Base-by-base conservation (phyloP, 169 alveolate genomes). In the Plasmodium knowlesi region DNA sequence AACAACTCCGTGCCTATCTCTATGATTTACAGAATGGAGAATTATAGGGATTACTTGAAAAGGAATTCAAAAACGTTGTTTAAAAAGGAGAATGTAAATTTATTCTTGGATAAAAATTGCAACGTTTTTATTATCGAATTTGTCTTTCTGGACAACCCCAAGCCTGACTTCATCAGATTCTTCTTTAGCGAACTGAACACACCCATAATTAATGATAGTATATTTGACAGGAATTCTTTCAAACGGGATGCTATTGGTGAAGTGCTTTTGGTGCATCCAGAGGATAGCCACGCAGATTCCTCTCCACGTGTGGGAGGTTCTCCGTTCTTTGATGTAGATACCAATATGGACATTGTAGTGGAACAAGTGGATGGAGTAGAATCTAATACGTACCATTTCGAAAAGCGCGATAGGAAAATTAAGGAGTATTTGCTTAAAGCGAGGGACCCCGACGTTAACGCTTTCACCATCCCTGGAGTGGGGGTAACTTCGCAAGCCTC, bases 171-270 rank as follows among this genome's bases (percentile, higher is more conserved):
- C 16, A 82, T 91, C 37, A 19, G 95, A 16, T 72, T 71, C 16
- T 71, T 91, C 41, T 91, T 91, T 53, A 91, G 86, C 25, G 95
- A 91, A 82, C 4, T 82, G 37, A 91, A 81, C 19, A 91, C 95
- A 19, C 95, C 95, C 8, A 82, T 91, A 81, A 91, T 91, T 72
- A 81, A 91, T 82, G 95, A 91, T 50, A 91, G 16, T n/a, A 37
- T 91, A 71, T 91, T 91, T 81, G 78, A 91, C 28, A 82, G 54
- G 57, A 82, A 39, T 14, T n/a, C 28, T 12, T 82, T 71, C 83
- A 91, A 91, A 71, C 71, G 39, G 14, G 92, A 80, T 37, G 71
- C 82, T 37, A 91, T 82, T 71, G 83, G 74, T 71, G 82, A 91
- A 37, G 28, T 28, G 14, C 70, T 91, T 30, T 88, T 78, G 46